These are phyloP conservation scores for Lantana camara DNA, from an alignment of 257 asterid species.

Conservation along the genomic window DNA sequence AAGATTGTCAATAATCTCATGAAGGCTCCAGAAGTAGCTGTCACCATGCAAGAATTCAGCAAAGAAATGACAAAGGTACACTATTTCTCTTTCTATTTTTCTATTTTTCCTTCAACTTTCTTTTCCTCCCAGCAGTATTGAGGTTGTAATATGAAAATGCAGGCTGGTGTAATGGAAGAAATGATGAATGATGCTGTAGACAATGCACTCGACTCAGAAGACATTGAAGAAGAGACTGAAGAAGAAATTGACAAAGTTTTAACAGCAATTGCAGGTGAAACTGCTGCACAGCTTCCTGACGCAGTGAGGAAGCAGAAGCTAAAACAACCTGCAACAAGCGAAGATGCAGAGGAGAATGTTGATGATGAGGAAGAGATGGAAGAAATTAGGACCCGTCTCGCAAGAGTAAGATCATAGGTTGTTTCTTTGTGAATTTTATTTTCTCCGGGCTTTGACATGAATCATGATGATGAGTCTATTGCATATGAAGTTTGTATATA, in stretches of 20 bases:
- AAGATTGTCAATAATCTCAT: slow-evolving; percentile 90
- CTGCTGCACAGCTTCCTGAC: slow-evolving; percentile 91
- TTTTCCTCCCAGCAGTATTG: too few relatives aligned
- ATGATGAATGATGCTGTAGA: slow-evolving; percentile 80
- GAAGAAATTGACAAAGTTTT: slow-evolving; percentile 95
- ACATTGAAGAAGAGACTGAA: slow-evolving; percentile 94
- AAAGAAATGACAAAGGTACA: slow-evolving; percentile 97
- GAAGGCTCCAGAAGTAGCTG: slow-evolving; percentile 94
- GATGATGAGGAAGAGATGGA: slow-evolving; percentile 96
- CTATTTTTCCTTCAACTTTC: too few relatives aligned
- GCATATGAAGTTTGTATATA: slow-evolving; percentile 12
- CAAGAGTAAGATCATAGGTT: slow-evolving; percentile 78
- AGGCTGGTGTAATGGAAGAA: slow-evolving; percentile 99
- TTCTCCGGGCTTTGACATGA: neutral
- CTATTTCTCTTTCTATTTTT: too few relatives aligned
- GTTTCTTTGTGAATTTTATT: neutral
- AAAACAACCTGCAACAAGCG: slow-evolving; percentile 72
- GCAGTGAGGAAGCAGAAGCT: slow-evolving; percentile 74
- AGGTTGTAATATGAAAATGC: slow-evolving; percentile 19
- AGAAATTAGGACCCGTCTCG: slow-evolving; percentile 90
- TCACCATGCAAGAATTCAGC: slow-evolving; percentile 88
- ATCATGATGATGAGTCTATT: neutral
- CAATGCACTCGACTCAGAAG: slow-evolving; percentile 87
- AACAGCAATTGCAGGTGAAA: slow-evolving; percentile 92
- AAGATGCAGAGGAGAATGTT: slow-evolving; percentile 67